Base-by-base conservation (phyloP, 1,139 yeast species). In the Hyphopichia buzzinii region DNA sequence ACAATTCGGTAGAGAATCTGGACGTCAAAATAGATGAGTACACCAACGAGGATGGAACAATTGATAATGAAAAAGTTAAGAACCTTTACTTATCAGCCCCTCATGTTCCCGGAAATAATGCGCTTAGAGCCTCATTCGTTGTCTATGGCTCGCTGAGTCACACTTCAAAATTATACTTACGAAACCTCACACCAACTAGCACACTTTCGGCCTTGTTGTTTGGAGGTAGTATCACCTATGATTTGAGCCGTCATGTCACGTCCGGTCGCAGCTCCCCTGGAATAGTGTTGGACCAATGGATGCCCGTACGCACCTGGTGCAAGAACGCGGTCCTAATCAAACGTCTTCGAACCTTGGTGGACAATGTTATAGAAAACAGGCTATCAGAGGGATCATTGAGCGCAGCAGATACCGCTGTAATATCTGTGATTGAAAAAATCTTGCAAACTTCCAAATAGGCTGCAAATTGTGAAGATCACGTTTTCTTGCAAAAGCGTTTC, bases 221-320 rank as follows among this genome's bases (percentile, higher is more conserved):
- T 57, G 95, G 96, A 5, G 92, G 95, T 3, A 74, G 74, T 1
- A 73, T 92, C 12, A 62, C 72, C 19, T 89, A 87, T 49, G 96
- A 90, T 49, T 60, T 87, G 27, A 59, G 64, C 6, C 51, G 59
- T 4, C 52, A 61, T 31, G 40, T 67, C 2, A 51, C 60, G 2
- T 62, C 67, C 1, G 65, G 65, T 3, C 55, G 52, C 24, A 63
- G 72, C 8, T 75, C 82, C 0, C 84, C 86, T 0, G 88, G 89
- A 33, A 69, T 83, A 39, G 73, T 83, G 19, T 54, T 89, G 39
- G 95, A 85, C 50, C 72, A 74, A 34, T 85, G 96, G 96, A 60
- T 85, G 23, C 89, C 95, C 7, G 67, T 92, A 25, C 69, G 86
- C 46, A 86, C 96, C 3, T 89, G 97, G 97, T 86, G 96, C 46